Percentiles rank a stretch among this genome's conserved stretches.
phyloP scores from a whole-genome alignment of 257 asterid species.

The Ilex aquifolium region DNA sequence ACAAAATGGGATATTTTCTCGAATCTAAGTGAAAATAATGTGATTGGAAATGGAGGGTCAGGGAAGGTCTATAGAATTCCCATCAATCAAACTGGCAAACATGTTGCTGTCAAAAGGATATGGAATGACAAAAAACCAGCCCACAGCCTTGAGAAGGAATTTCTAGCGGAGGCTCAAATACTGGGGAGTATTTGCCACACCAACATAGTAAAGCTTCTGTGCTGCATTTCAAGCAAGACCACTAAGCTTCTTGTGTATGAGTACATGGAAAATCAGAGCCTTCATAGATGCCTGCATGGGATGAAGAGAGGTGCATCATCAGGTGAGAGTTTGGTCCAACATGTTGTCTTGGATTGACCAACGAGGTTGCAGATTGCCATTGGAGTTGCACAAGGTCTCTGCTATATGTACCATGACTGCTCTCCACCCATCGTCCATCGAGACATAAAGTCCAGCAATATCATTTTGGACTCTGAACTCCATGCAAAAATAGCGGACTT shows the following conservation, averaged over 20 bases:
- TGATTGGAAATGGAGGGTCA: constrained; percentile 53
- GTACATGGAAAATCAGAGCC: too few species aligned
- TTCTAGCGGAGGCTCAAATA: constrained; percentile 41
- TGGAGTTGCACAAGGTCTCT: constrained; percentile 53
- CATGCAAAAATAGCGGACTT: too few species aligned
- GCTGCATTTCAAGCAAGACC: constrained; percentile 42
- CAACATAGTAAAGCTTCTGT: constrained; percentile 49
- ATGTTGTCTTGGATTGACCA: too few species aligned
- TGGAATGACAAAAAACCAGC: constrained; percentile 29
- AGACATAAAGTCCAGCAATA: too few species aligned
- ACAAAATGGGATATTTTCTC: constrained; percentile 23
- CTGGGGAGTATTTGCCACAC: constrained; percentile 45
- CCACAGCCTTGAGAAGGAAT: constrained; percentile 36
- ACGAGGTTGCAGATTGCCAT: constrained; percentile 20
- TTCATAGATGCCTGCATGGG: too few species aligned
- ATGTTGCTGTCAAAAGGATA: constrained; percentile 50
- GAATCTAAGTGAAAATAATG: constrained; percentile 27
- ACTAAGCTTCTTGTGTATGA: constrained; percentile 6
- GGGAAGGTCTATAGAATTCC: constrained; percentile 46
- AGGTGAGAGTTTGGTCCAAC: too few species aligned
- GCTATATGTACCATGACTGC: constrained; percentile 59
- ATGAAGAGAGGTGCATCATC: too few species aligned
- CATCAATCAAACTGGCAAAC: constrained; percentile 22
- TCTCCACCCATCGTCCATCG: constrained; percentile 31
- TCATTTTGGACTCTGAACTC: too few species aligned